Conservation (phyloP, 371 early-diverging fungal species). For the Rhizopus delemar region DNA sequence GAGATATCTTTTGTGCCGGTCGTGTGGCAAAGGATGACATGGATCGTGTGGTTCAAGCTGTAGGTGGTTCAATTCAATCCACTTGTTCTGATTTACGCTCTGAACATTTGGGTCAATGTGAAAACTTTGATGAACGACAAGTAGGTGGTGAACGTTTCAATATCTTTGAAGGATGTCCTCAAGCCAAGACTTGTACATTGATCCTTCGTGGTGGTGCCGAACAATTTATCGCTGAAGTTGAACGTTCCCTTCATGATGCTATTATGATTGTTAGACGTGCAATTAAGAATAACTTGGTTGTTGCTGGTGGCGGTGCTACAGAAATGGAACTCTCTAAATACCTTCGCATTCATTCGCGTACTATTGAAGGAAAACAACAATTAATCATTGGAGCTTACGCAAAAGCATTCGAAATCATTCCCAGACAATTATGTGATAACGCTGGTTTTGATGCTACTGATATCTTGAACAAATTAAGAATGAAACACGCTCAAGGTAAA, state of each 20-base stretch:
- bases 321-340: constrained; percentile 98
- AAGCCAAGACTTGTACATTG: constrained; percentile 95
- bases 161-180: constrained; percentile 90
- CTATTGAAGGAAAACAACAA: constrained; percentile 96
- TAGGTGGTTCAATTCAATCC: constrained; percentile 94
- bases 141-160: constrained; percentile 98
- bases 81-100: constrained; percentile 84
- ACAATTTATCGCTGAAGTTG: constrained; percentile 99
- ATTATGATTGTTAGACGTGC: constrained; percentile 98
- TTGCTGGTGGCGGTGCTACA: constrained; percentile 98
- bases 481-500: constrained; percentile 87
- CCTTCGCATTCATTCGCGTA: constrained; percentile 88
- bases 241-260: constrained; percentile 98
- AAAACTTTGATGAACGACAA: constrained; percentile 96
- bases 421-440: constrained; percentile 98
- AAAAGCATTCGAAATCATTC: constrained; percentile 98
- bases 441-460: constrained; percentile 99
- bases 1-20: constrained; percentile 99
- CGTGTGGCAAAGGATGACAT: constrained; percentile 96
- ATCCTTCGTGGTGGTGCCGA: constrained; percentile 99
- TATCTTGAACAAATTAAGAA: constrained; percentile 95
- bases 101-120: constrained; percentile 90
- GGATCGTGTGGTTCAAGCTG: constrained; percentile 92
- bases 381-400: constrained; percentile 96
- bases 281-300: constrained; percentile 92